Evolutionary conservation across 192 early-diverging fungal genomes (phyloP), one percentile per base, ranked within the genome.

Genomic region (Backusella mclennaniae): DNA sequence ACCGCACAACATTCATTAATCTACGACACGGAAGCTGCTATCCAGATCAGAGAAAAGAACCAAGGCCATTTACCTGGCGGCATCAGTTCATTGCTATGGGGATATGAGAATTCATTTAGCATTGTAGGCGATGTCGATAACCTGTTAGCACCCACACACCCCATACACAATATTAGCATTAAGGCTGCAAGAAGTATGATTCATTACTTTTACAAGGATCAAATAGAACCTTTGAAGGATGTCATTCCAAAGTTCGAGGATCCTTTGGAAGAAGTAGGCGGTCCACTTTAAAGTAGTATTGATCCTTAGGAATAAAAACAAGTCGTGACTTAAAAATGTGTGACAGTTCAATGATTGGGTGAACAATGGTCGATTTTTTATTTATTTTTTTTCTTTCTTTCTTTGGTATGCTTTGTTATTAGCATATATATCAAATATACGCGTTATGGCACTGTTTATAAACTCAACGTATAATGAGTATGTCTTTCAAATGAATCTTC

Each of bases 1-100:
- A 77, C 91, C 23, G 85, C 93, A 6, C 98, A 98, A 76, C 90
- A 98, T 77, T 84, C 91, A 23, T 86, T 92, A 26, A 41, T 73
- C 0, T 90, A 82, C 73, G 82, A 89, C 39, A 17, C 44, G 6
- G 56, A 67, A 12, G 59, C 44, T 5, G 80, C 75, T 1, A n/a
- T 73, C 31, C 26, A 63, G 67, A 31, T 81, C 1, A 63, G 77
- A 39, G 76, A 83, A 70, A 29, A 73, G 12, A 73, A 71, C 11
- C 66, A 69, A 35, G 78, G 82, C 12, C 77, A 81, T 14, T 73
- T 75, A 2, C 67, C 59, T 44, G 83, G 80, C 4, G 80, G 79
- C 29, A 80, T 77, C 56, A 85, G 83, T 9, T 85, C 83, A 39
- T 67, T 85, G 44, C 53, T 85, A 17, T 86, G 82, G 89, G 67